Evolutionary conservation across 768 basidiomycete species (phyloP).

Genomic region (Tylopilus vinaceipallidus): DNA sequence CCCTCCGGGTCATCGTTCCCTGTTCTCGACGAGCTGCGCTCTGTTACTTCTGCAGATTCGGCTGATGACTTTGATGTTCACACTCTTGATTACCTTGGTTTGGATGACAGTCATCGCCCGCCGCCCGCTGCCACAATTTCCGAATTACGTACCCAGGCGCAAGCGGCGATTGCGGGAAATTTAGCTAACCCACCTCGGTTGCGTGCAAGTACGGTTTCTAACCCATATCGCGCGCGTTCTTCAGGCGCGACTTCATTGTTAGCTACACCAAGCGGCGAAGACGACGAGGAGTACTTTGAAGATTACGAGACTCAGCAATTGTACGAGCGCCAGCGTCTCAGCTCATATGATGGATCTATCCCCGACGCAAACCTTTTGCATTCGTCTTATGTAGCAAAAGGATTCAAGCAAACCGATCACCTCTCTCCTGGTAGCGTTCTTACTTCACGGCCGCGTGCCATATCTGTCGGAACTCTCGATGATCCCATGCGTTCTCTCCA

Average conservation of each 20-base stretch:
- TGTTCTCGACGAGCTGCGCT: constrained; percentile 77
- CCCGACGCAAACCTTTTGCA: constrained; percentile 52
- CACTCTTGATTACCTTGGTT: constrained; percentile 93
- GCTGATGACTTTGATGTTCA: constrained; percentile 89
- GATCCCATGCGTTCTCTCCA: constrained; percentile 72
- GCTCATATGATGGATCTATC: constrained; percentile 56
- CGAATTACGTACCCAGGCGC: constrained; percentile 85
- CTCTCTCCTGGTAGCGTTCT: constrained; percentile 46
- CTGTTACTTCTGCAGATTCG: constrained; percentile 75
- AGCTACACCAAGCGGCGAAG: constrained; percentile 58
- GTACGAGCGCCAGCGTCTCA: constrained; percentile 56
- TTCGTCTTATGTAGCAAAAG: constrained; percentile 63
- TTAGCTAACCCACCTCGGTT: constrained; percentile 75
- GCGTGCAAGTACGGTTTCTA: constrained; percentile 90
- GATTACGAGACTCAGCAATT: constrained; percentile 43
- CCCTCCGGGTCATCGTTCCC: constrained; percentile 56
- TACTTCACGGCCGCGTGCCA: constrained; percentile 67
- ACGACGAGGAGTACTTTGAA: constrained; percentile 77
- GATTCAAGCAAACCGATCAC: constrained; percentile 74
- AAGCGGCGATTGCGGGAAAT: constrained; percentile 85
- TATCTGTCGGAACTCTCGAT: constrained; percentile 85
- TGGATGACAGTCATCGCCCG: constrained; percentile 75
- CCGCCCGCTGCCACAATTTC: constrained; percentile 85
- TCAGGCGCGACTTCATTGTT: constrained; percentile 60
- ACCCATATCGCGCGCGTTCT: constrained; percentile 77